Evolutionary conservation across 257 asterid genomes (phyloP).

Genomic region (Solanum chmielewskii): DNA sequence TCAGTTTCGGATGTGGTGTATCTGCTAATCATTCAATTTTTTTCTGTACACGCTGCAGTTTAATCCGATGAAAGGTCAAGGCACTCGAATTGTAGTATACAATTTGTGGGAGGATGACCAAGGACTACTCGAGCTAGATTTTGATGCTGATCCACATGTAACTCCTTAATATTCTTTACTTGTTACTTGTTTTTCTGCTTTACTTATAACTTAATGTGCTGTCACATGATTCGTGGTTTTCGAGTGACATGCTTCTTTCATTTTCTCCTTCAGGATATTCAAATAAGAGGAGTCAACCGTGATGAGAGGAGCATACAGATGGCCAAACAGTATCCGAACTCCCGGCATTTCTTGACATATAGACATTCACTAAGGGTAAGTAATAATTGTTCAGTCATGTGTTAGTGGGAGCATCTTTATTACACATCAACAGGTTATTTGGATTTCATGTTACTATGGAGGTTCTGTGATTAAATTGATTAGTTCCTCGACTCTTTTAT

Average conservation of each 20-base stretch:
- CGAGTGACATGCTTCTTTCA: neutral
- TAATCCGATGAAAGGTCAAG: slow-evolving; percentile 61
- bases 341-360: slow-evolving; percentile 89
- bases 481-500: neutral
- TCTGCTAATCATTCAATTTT: neutral
- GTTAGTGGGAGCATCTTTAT: neutral
- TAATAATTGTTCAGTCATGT: neutral
- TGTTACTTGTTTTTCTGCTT: neutral
- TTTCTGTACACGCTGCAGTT: slow-evolving; percentile 30
- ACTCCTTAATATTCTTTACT: slow-evolving; percentile 6
- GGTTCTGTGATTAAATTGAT: neutral
- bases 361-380: slow-evolving; percentile 89
- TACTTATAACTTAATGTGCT: neutral
- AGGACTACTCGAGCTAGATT: slow-evolving; percentile 80
- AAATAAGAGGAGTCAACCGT: slow-evolving; percentile 93
- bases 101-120: slow-evolving; percentile 98
- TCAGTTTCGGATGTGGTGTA: neutral
- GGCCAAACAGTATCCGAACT: slow-evolving; percentile 79
- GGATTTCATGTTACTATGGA: neutral
- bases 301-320: slow-evolving; percentile 79
- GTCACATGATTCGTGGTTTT: neutral
- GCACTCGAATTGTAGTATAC: slow-evolving; percentile 77
- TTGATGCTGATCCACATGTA: slow-evolving; percentile 75
- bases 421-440: neutral
- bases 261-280: slow-evolving; percentile 58